Base-by-base conservation (phyloP, 495 filamentous ascomycete species). In the Penicillium malachiteum region DNA sequence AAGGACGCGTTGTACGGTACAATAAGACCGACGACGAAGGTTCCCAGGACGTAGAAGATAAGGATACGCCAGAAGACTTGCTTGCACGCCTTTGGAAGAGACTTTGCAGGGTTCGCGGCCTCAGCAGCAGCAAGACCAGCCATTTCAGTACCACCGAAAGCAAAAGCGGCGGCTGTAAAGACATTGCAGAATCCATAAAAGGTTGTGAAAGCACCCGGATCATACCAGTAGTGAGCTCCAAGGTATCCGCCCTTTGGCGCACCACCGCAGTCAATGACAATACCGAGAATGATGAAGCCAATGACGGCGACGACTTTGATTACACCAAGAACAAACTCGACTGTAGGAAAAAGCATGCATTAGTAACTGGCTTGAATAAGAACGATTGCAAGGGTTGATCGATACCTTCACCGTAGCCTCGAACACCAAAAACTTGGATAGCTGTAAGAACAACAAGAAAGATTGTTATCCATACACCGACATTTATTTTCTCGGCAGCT, bases 51-150 rank as follows among this genome's bases (percentile, higher is more conserved):
- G 64, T 92, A 94, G 69, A 94, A 91, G 58, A 81, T 69, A 38
- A 85, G 74, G 61, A 92, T 88, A 64, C 87, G 85, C 86, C 86
- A 89, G 65, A 89, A 89, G 37, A 89, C 83, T 65, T 89, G 86
- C 71, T 88, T 88, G 61, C 82, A 82, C 17, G 87, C 87, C 30
- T 80, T 79, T 11, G 87, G 87, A 4, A 89, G 71, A 1, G 83
- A 67, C 67, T 84, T 85, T 58, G 78, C 71, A 3, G 88, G 87
- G 67, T 89, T 87, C 1, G 67, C 61, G 7, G 87, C 72, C 68
- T 91, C 87, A 21, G 87, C 86, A 14, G 87, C 88, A 47, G 87
- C 86, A 21, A 91, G 78, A 70, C 87, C 88, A 52, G 85, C 82
- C 48, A 91, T 67, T 60, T 91, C 88, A 5, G 87, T 89, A 30